Evolutionary conservation across 1,284 basidiomycete species (phyloP).

Genomic region (Uromyces viciae-fabae): DNA sequence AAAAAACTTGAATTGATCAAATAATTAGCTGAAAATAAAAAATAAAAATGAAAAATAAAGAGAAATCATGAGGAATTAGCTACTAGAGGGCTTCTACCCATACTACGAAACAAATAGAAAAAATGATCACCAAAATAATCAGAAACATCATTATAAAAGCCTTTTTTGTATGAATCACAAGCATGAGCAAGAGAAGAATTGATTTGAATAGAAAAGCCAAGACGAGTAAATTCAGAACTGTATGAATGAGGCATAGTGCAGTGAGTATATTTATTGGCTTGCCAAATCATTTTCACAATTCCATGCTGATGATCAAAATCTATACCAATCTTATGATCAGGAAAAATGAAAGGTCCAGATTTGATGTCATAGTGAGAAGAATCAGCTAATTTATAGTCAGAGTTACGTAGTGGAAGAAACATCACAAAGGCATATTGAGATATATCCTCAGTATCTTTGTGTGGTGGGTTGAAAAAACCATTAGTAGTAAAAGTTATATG

Average conservation of each 20-base stretch:
- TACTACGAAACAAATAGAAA: neutral
- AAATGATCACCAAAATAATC: neutral
- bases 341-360: neutral
- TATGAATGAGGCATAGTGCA: neutral
- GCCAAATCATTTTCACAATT: conserved; percentile 3
- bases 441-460: neutral
- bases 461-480: neutral
- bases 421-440: no score
- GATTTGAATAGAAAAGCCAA: neutral
- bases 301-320: neutral
- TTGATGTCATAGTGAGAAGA: neutral
- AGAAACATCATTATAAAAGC: neutral
- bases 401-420: neutral
- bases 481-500: neutral
- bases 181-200: neutral
- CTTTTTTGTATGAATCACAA: neutral
- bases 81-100: neutral
- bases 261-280: neutral
- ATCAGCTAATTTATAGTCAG: neutral
- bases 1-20: no score
- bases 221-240: neutral
- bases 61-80: no score
- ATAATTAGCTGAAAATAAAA: no score
- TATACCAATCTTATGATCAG: neutral
- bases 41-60: no score